Conservation (phyloP, 306 rosid genomes). For the Ceratonia siliqua region DNA sequence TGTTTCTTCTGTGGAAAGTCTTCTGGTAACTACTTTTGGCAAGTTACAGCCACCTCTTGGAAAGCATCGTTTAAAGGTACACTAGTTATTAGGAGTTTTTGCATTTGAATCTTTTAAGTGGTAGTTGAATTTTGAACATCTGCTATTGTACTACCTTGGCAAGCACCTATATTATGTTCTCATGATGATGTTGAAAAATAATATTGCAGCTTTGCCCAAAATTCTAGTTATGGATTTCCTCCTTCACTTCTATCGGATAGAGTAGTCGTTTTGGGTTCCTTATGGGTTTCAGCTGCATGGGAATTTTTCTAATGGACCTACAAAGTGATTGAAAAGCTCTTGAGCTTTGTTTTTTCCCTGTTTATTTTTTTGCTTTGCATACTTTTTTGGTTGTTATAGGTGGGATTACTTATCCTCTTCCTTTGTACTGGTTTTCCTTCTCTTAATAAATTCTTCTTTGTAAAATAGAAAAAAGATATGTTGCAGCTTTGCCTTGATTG, state of each 20-base stretch:
- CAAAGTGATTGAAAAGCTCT: neutral
- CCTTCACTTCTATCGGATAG: neutral
- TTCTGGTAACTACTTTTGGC: constrained; percentile 84
- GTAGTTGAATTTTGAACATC: constrained; percentile 19
- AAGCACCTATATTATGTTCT: constrained; percentile 4
- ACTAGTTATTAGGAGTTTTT: constrained; percentile 18
- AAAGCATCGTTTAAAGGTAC: constrained; percentile 94
- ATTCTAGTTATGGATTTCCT: neutral
- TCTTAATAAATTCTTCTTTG: neutral
- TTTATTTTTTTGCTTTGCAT: neutral
- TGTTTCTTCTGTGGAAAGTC: constrained; percentile 67
- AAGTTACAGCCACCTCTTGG: constrained; percentile 97
- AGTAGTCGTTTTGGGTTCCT: no score
- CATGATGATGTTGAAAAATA: constrained; percentile 12
- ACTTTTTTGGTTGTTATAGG: neutral
- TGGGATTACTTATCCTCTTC: no score
- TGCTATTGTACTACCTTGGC: no score
- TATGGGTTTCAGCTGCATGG: no score
- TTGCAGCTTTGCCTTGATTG: constrained; percentile 20
- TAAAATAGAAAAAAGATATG: neutral
- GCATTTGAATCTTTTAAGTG: no score
- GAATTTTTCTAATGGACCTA: no score
- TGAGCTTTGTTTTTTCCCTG: neutral
- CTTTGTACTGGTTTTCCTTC: neutral
- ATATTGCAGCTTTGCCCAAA: neutral